Conservation (phyloP, 495 filamentous ascomycete species). For the Filosporella fistucella region DNA sequence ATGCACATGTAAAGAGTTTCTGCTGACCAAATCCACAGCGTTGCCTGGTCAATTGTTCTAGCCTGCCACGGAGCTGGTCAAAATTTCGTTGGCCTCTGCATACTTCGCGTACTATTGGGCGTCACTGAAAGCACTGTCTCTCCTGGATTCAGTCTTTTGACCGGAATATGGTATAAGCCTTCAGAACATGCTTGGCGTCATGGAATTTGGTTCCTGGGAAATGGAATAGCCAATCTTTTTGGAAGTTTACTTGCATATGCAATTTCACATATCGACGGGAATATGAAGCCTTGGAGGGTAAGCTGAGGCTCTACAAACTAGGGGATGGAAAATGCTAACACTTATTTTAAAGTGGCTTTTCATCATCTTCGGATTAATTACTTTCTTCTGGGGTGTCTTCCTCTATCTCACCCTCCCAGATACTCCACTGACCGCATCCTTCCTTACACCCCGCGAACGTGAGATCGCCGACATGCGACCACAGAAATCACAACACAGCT, state of each 20-base stretch:
- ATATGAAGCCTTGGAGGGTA: slow-evolving; percentile 1
- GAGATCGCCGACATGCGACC: slow-evolving; percentile 24
- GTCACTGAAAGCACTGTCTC: slow-evolving; percentile 56
- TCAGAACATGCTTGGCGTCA: slow-evolving; percentile 44
- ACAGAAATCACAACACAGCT: slow-evolving; percentile 14
- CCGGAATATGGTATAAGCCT: slow-evolving; percentile 59
- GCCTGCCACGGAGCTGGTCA: slow-evolving; percentile 47
- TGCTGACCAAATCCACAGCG: slow-evolving; percentile 1
- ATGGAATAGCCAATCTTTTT: slow-evolving; percentile 36
- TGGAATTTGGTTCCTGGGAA: slow-evolving; percentile 36
- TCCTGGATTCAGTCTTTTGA: slow-evolving; percentile 55
- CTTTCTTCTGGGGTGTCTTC: slow-evolving; percentile 24
- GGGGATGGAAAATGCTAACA: background rate
- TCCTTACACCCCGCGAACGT: slow-evolving; percentile 25
- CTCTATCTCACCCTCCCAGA: slow-evolving; percentile 29
- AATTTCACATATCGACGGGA: background rate
- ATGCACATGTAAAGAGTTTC: too few species aligned
- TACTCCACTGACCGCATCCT: slow-evolving; percentile 23
- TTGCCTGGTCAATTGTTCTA: slow-evolving; percentile 54
- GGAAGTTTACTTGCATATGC: slow-evolving; percentile 37
- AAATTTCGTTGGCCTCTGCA: slow-evolving; percentile 40
- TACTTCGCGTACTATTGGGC: slow-evolving; percentile 56
- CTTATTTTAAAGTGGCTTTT: slow-evolving; percentile 26
- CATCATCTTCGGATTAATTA: slow-evolving; percentile 27
- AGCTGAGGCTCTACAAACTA: background rate